A percentile compares a stretch with the other conserved stretches of the same genome.
These are phyloP conservation scores for Exsudoporus frostii DNA, from an alignment of 768 basidiomycete genomes.

Conservation along the genomic window DNA sequence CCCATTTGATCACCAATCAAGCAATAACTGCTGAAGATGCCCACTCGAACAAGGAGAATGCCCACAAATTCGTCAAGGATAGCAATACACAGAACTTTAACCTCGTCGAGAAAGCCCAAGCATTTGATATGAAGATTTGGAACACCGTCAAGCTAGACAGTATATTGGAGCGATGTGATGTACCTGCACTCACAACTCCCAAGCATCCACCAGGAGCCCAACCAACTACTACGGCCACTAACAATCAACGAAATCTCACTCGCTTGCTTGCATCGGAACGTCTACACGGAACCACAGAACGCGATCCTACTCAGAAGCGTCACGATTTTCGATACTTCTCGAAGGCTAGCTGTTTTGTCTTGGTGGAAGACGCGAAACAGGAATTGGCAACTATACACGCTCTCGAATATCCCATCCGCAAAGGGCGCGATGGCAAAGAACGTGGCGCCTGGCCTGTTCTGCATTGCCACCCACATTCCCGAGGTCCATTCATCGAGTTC, in stretches of 20 bases:
- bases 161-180: slow-evolving; percentile 65
- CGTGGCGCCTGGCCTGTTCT: slow-evolving; percentile 79
- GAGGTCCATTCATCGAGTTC: slow-evolving; percentile 73
- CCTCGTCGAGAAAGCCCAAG: slow-evolving; percentile 62
- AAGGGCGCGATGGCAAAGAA: slow-evolving; percentile 49
- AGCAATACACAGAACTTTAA: slow-evolving; percentile 37
- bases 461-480: slow-evolving; percentile 68
- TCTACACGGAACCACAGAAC: slow-evolving; percentile 80
- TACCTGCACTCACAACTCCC: slow-evolving; percentile 28
- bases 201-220: slow-evolving; percentile 30
- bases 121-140: slow-evolving; percentile 87
- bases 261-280: slow-evolving; percentile 77
- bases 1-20: slow-evolving; percentile 81
- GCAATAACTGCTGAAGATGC: slow-evolving; percentile 35
- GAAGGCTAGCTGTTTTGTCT: slow-evolving; percentile 69
- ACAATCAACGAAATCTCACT: slow-evolving; percentile 49
- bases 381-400: slow-evolving; percentile 82
- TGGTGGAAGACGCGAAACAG: slow-evolving; percentile 87
- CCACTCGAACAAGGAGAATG: slow-evolving; percentile 65
- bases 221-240: slow-evolving; percentile 28
- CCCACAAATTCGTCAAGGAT: slow-evolving; percentile 37
- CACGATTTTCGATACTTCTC: slow-evolving; percentile 88
- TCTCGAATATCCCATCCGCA: slow-evolving; percentile 70
- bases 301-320: slow-evolving; percentile 85
- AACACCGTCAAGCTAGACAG: slow-evolving; percentile 65